Conservation (phyloP, 1,139 yeast genomes). For the Scheffersomyces parashehatae region DNA sequence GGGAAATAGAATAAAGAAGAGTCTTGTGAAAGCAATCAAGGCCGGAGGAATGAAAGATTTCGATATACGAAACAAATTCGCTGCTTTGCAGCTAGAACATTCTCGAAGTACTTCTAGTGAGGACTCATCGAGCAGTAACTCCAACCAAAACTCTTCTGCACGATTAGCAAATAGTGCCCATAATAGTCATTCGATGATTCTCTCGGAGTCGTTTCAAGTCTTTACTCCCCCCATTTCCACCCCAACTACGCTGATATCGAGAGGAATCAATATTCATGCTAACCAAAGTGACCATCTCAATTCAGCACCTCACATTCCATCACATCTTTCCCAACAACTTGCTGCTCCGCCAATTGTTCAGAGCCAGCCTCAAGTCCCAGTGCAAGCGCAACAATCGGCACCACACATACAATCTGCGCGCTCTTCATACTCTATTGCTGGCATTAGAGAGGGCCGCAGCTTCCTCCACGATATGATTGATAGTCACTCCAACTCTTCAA, state of each 20-base stretch:
- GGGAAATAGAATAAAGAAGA: conserved; percentile 63
- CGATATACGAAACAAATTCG: conserved; percentile 26
- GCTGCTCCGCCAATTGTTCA: conserved; percentile 1
- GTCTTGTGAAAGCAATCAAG: conserved; percentile 54
- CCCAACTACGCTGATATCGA: neutral
- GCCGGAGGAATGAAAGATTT: conserved; percentile 33
- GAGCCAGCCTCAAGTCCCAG: neutral
- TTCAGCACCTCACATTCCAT: conserved; percentile 18
- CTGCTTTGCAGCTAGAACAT: conserved; percentile 27
- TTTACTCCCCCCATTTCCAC: conserved; percentile 11
- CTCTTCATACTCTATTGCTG: conserved; percentile 31
- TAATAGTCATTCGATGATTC: conserved; percentile 32
- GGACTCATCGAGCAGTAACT: conserved; percentile 25
- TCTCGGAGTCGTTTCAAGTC: conserved; percentile 31
- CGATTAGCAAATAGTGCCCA: conserved; percentile 13
- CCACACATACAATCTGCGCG: conserved; percentile 8
- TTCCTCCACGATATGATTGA: conserved; percentile 41
- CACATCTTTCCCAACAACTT: conserved; percentile 16
- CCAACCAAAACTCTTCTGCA: conserved; percentile 11
- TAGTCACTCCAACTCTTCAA: conserved; percentile 24
- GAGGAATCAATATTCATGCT: neutral
- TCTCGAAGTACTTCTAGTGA: conserved; percentile 36
- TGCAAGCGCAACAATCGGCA: conserved; percentile 6
- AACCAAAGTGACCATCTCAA: neutral
- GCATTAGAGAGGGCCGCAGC: conserved; percentile 32